phyloP scores from a whole-genome alignment of 768 basidiomycete genomes.

The Russula abietina region DNA sequence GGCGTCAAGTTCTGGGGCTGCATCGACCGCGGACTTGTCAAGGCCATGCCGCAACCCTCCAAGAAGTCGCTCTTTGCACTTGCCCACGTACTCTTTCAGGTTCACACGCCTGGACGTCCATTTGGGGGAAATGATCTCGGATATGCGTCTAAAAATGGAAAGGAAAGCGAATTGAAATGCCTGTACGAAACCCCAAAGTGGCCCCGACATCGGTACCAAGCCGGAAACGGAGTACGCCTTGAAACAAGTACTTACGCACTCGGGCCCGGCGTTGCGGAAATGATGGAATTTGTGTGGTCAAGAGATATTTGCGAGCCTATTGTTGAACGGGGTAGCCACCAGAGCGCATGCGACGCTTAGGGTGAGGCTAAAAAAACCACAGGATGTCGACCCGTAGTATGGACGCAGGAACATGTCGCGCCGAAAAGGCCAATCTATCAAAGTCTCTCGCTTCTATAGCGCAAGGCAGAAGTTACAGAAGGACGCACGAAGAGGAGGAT shows the following conservation, averaged over 20 bases:
- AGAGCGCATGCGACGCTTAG: slow-evolving; percentile 1
- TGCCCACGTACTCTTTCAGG: background rate
- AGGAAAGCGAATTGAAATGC: background rate
- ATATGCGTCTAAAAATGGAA: background rate
- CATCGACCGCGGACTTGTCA: background rate
- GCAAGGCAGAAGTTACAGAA: background rate
- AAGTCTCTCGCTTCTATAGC: background rate
- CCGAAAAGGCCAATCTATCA: slow-evolving; percentile 12
- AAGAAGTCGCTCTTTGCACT: slow-evolving; percentile 9
- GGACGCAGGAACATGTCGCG: background rate
- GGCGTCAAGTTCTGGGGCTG: slow-evolving; percentile 2
- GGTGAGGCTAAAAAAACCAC: slow-evolving; percentile 7
- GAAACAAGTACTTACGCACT: slow-evolving; percentile 2
- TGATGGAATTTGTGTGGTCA: background rate
- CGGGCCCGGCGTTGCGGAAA: slow-evolving; percentile 1
- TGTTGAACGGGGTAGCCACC: slow-evolving; percentile 11
- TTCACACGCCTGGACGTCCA: background rate
- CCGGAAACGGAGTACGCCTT: slow-evolving; percentile 2
- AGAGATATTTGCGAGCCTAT: slow-evolving; percentile 10
- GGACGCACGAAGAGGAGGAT: slow-evolving; percentile 10
- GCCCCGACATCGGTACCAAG: slow-evolving; percentile 6
- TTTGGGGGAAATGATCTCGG: background rate
- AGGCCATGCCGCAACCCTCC: slow-evolving; percentile 5
- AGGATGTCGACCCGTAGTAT: slow-evolving; percentile 2
- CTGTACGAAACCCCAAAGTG: slow-evolving; percentile 5